Conservation (phyloP, 352 stramenopile genomes). For the Phytopythium boreale region DNA sequence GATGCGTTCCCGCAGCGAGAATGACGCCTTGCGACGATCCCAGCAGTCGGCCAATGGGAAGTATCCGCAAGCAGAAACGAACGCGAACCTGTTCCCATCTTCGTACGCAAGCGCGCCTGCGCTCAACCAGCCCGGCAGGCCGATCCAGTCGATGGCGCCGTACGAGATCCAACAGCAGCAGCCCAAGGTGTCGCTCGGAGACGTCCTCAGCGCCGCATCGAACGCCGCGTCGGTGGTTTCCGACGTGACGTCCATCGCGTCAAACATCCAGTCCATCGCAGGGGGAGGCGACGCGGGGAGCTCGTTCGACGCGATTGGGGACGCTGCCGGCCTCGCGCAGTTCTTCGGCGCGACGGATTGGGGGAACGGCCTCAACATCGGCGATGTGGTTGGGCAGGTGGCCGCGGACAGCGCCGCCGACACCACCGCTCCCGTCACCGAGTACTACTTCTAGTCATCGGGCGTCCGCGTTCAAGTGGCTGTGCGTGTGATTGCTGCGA, state of each 20-base stretch:
- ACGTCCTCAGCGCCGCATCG: constrained; percentile 10
- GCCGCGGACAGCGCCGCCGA: neutral
- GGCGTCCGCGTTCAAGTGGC: neutral
- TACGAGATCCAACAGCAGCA: constrained; percentile 9
- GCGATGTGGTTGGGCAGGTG: neutral
- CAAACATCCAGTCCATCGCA: neutral
- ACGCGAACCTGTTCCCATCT: neutral
- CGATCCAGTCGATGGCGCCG: constrained; percentile 5
- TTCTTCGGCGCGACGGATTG: constrained; percentile 4
- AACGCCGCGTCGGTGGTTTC: constrained; percentile 5
- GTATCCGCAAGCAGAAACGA: neutral
- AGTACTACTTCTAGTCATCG: constrained; percentile 5
- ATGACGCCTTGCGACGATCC: neutral
- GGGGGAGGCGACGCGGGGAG: neutral
- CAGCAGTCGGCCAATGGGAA: neutral
- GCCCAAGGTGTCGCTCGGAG: constrained; percentile 9
- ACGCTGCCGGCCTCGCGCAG: neutral
- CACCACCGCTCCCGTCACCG: neutral
- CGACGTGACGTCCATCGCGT: constrained; percentile 5
- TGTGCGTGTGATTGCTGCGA: neutral
- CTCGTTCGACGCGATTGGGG: neutral
- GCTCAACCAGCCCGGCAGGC: neutral
- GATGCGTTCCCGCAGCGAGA: constrained; percentile 5
- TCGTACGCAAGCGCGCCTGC: neutral
- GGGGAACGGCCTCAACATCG: constrained; percentile 1